These are phyloP conservation scores for Biscogniauxia mediterranea DNA, from an alignment of 2,329 filamentous ascomycete species.

Conservation along the genomic window DNA sequence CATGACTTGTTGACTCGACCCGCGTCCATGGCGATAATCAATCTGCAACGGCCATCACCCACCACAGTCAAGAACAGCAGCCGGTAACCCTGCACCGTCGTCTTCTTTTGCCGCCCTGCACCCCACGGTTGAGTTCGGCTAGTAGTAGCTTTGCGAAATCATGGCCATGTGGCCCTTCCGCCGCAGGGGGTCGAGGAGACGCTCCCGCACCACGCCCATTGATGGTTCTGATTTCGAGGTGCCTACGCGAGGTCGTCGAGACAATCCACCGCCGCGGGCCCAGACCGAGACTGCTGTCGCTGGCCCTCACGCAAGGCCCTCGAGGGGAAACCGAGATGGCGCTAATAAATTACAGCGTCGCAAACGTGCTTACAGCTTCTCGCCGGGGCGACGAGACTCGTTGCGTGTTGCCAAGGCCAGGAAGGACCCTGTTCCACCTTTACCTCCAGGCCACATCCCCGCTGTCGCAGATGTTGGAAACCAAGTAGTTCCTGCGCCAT, in stretches of 20 bases:
- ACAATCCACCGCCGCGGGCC: slow-evolving; percentile 19
- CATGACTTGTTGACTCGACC: slow-evolving; percentile 19
- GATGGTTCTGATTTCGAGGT: slow-evolving; percentile 19
- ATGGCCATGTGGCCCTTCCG: slow-evolving; percentile 87
- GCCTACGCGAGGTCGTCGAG: slow-evolving; percentile 18
- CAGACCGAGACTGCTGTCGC: slow-evolving; percentile 27
- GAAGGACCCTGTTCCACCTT: slow-evolving; percentile 26
- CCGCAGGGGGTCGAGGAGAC: slow-evolving; percentile 67
- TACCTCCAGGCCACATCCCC: slow-evolving; percentile 21
- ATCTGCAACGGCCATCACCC: slow-evolving; percentile 24
- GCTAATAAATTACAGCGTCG: slow-evolving; percentile 49
- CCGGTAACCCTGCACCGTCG: slow-evolving; percentile 17
- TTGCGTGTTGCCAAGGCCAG: slow-evolving; percentile 41
- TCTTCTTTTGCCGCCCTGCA: slow-evolving; percentile 15
- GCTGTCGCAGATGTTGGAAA: slow-evolving; percentile 10
- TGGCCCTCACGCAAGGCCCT: slow-evolving; percentile 25
- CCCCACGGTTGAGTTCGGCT: slow-evolving; percentile 6
- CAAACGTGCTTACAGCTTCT: slow-evolving; percentile 59
- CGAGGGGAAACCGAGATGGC: slow-evolving; percentile 38
- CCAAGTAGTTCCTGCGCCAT: slow-evolving; percentile 9
- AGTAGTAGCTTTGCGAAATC: slow-evolving; percentile 15
- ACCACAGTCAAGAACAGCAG: slow-evolving; percentile 26
- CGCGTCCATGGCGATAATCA: slow-evolving; percentile 35
- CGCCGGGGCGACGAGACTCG: slow-evolving; percentile 56
- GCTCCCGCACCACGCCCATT: slow-evolving; percentile 38